Base-by-base conservation (phyloP, 192 early-diverging fungal genomes). In the Pilobolus umbonatus region DNA sequence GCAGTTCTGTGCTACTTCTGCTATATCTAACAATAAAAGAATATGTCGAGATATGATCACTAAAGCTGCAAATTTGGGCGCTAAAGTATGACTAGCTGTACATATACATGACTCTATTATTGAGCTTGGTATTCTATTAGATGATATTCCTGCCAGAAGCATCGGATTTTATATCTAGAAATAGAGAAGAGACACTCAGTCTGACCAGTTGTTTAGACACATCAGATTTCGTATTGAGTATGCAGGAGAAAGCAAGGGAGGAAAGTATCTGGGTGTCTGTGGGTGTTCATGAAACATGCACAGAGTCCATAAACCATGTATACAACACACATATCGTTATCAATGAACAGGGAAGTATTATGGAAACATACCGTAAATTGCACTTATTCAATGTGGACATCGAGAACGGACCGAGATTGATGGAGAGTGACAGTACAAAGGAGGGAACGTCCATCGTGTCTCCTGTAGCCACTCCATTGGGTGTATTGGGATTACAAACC, bases 81-180 rank as follows among this genome's bases (percentile, higher is more conserved):
- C 83, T 10, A 84, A 84, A 74, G 80, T 80, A 52, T 25, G 22
- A 25, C 2, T 17, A 25, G 25, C 25, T 46, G 3, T 19, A 17
- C 4, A 28, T 11, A 46, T 14, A 28, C 11, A 52, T 35, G 38
- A 17, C 43, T 11, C 11, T 21, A 38, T 26, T 30, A 10, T 39
- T 35, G 32, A n/a, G 19, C 40, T 25, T 8, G 10, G 21, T 14
- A 24, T 19, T 35, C 0, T 14, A 5, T 34, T 55, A 84, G 80
- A 82, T 88, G 72, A 62, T 92, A 25, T 92, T 92, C 71, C 67
- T 94, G 19, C 91, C 91, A 1, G 91, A 94, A 55, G 82, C 89
- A 29, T 87, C 84, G 26, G 91, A 94, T 71, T 94, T 88, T 60
- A 86, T 92, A 30, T 78, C 85, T 11, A 75, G 77, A 22, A 68